A percentile compares a stretch with the other conserved stretches of the same genome.
phyloP scores from a whole-genome alignment of 768 basidiomycete species.

The Boletus rex-veris region DNA sequence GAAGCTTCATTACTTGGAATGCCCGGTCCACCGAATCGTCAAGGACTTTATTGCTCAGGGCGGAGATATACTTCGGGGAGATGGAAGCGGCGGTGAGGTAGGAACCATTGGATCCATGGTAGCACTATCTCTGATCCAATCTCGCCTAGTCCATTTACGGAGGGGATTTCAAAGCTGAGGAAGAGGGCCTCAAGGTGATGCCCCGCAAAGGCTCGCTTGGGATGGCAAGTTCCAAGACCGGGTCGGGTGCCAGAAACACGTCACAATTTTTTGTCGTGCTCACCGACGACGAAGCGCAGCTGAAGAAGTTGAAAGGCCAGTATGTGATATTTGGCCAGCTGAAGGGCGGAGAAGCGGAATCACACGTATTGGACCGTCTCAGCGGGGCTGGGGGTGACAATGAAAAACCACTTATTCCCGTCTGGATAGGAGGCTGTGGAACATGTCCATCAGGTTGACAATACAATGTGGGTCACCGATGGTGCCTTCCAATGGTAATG shows the following conservation, averaged over 20 bases:
- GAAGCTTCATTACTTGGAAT: constrained; percentile 41
- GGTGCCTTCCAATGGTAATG: background rate
- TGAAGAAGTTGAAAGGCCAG: constrained; percentile 48
- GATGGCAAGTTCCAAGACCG: constrained; percentile 46
- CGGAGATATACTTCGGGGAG: constrained; percentile 51
- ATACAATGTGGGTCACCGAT: constrained; percentile 1
- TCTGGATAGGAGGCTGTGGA: constrained; percentile 46
- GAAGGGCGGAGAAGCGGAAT: constrained; percentile 30
- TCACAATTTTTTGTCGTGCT: constrained; percentile 52
- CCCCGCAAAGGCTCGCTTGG: constrained; percentile 43
- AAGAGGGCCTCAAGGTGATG: constrained; percentile 43
- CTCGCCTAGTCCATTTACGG: constrained; percentile 42
- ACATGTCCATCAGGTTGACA: constrained; percentile 5
- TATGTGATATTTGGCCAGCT: constrained; percentile 45
- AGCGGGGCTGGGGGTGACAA: constrained; percentile 33
- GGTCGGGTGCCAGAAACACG: constrained; percentile 44
- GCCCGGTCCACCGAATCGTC: constrained; percentile 45
- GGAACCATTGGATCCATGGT: constrained; percentile 8
- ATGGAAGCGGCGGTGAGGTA: constrained; percentile 55
- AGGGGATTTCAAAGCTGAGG: constrained; percentile 49
- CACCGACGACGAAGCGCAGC: constrained; percentile 36
- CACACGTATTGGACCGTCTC: constrained; percentile 34
- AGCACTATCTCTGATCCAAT: constrained; percentile 8
- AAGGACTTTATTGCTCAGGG: constrained; percentile 50
- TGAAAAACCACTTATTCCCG: constrained; percentile 33